Base-by-base conservation (phyloP, 257 asterid genomes). In the Ophiorrhiza pumila region DNA sequence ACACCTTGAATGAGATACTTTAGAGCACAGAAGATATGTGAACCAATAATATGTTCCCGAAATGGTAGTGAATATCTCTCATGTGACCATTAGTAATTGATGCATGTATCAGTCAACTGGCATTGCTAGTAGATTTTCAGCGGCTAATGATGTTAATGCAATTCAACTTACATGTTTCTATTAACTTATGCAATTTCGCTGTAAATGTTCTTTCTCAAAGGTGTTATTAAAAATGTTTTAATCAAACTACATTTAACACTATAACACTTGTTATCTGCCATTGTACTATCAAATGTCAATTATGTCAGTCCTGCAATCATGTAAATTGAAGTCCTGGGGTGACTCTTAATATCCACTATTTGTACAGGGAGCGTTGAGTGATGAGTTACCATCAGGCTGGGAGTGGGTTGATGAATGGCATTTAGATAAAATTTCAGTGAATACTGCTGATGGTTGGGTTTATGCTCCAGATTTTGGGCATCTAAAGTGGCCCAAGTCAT, bases 391-490 rank as follows among this genome's bases (percentile, higher is more conserved):
- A n/a, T 79, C 94, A 68, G 94, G 95, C 37, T 89, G 94, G 96
- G 86, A 85, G 71, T 91, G 97, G 97, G 70, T 84, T 84, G 96
- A 88, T 75, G 96, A 85, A 76, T 93, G 98, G 98, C 91, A 76
- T 74, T 84, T 93, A 15, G 98, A 93, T 78, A 78, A 84, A 52
- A 78, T 81, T 58, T 80, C 96, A 42, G 87, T 85, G 73, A 85
- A 81, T 63, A 82, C 87, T 47, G 83, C 86, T 76, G 98, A 91
- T 81, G 98, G 98, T 79, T 93, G 96, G 97, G 92, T 87, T 73
- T 93, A 93, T 84, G 96, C 96, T 79, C 94, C 92, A 49, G 90
- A 93, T 64, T 64, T 72, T 70, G 88, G 76, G 74, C 86, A 86
- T 68, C 82, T 91, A 76, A 85, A 85, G 83, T 93, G 97, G 98